These are phyloP conservation scores for Colletotrichum melonis DNA, from an alignment of 2,329 filamentous ascomycete species.

Conservation along the genomic window DNA sequence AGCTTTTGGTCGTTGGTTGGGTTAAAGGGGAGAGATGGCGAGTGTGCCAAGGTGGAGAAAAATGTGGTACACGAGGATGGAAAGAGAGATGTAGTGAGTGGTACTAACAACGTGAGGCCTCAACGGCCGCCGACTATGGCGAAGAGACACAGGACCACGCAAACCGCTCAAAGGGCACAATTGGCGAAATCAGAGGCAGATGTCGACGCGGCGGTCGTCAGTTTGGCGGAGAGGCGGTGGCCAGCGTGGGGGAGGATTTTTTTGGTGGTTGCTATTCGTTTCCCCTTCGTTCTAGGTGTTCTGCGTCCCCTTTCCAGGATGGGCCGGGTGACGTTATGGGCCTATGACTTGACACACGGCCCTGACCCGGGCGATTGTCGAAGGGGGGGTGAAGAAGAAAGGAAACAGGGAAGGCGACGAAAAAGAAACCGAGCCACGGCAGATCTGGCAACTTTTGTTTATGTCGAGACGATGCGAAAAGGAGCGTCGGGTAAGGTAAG, in stretches of 20 bases:
- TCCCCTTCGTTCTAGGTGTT: slow-evolving; percentile 33
- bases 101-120: slow-evolving; percentile 38
- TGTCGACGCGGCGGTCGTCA: slow-evolving; percentile 9
- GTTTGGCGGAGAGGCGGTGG: slow-evolving; percentile 1
- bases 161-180: slow-evolving; percentile 22
- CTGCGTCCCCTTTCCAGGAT: slow-evolving; percentile 31
- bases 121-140: slow-evolving; percentile 37
- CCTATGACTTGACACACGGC: slow-evolving; percentile 29
- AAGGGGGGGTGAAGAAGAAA: background rate
- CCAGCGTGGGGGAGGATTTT: slow-evolving; percentile 19
- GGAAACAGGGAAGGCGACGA: background rate
- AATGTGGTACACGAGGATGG: slow-evolving; percentile 34
- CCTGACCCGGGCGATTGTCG: slow-evolving; percentile 18
- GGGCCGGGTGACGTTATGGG: slow-evolving; percentile 34
- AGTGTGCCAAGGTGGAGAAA: slow-evolving; percentile 37
- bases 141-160: slow-evolving; percentile 33
- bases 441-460: background rate
- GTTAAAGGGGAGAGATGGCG: slow-evolving; percentile 34
- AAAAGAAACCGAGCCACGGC: background rate
- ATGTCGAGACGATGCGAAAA: slow-evolving; percentile 20
- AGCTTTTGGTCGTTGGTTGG: slow-evolving; percentile 22
- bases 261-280: slow-evolving; percentile 30
- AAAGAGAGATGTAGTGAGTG: slow-evolving; percentile 28
- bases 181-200: background rate
- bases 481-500: slow-evolving; percentile 14